These are phyloP conservation scores for Dictyostelium citrinum DNA, from an alignment of 78 protist genomes.

Conservation along the genomic window DNA sequence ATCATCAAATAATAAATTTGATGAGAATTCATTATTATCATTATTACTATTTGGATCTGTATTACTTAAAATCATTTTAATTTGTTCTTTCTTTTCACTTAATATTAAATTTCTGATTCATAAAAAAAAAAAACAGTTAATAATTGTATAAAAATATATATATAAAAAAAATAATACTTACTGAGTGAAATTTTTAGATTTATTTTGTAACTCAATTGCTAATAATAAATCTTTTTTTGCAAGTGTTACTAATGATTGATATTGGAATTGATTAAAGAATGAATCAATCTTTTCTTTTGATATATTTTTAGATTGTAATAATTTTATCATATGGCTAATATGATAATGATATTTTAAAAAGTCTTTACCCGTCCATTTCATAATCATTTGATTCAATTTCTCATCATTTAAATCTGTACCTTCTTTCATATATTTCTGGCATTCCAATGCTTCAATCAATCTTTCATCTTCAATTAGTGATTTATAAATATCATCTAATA, in stretches of 20 bases:
- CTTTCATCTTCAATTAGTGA: conserved; percentile 48
- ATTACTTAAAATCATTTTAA: background rate
- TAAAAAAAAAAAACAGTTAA: background rate
- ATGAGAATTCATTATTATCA: background rate
- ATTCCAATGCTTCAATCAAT: conserved; percentile 54
- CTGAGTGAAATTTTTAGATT: conserved; percentile 15
- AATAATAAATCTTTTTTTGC: conserved; percentile 33
- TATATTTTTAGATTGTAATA: conserved; percentile 18
- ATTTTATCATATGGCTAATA: conserved; percentile 39
- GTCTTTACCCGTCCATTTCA: conserved; percentile 29
- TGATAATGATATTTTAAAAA: background rate
- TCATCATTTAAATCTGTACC: background rate
- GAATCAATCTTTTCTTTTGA: conserved; percentile 38
- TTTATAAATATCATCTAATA: conserved; percentile 29
- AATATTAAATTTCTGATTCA: background rate
- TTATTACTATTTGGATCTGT: background rate
- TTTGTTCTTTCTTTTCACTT: background rate
- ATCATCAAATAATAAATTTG: background rate
- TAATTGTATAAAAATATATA: too few species aligned
- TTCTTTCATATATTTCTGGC: conserved; percentile 4
- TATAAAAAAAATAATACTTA: too few species aligned
- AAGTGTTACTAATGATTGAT: background rate
- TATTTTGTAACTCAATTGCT: conserved; percentile 55
- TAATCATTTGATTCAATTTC: conserved; percentile 4
- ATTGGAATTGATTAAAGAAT: conserved; percentile 44